phyloP scores from a whole-genome alignment of 2,329 filamentous ascomycete genomes.

The Neurospora sp. region DNA sequence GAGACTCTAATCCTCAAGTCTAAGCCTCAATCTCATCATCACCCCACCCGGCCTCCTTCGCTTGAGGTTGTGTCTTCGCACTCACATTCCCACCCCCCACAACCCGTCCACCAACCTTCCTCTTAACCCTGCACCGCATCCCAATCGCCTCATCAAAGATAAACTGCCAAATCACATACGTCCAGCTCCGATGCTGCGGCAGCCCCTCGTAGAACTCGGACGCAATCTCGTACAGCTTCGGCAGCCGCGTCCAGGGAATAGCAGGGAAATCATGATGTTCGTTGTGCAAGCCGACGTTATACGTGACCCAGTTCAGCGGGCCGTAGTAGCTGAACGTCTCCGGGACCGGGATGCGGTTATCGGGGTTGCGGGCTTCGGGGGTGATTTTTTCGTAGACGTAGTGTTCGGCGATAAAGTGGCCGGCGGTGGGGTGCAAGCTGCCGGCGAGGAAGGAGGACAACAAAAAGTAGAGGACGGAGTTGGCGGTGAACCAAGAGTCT shows the following conservation, averaged over 20 bases:
- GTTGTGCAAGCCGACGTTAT: constrained; percentile 97
- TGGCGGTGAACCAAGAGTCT: constrained; percentile 36
- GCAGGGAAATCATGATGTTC: constrained; percentile 99
- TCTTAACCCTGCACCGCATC: constrained; percentile 86
- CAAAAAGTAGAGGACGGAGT: constrained; percentile 71
- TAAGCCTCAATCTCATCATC: constrained; percentile 59
- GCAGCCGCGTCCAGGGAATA: constrained; percentile 84
- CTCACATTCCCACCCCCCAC: constrained; percentile 37
- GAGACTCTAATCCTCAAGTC: constrained; percentile 4
- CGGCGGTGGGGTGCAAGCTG: constrained; percentile 85
- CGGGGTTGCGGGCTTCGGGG: constrained; percentile 43
- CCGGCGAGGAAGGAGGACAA: constrained; percentile 89
- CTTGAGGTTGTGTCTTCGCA: constrained; percentile 17
- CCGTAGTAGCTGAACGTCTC: constrained; percentile 99
- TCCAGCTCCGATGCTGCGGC: constrained; percentile 83
- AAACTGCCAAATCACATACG: constrained; percentile 90
- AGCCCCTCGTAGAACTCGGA: constrained; percentile 86
- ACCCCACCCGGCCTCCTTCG: constrained; percentile 47
- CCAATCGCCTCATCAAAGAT: constrained; percentile 84
- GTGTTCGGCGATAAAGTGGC: constrained; percentile 98
- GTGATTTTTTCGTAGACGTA: constrained; percentile 65
- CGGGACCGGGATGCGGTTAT: constrained; percentile 58
- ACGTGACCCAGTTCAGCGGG: constrained; percentile 80
- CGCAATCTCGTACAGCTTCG: constrained; percentile 66
- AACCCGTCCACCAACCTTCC: constrained; percentile 61